These are phyloP conservation scores for Mycena rebaudengoi DNA, from an alignment of 768 basidiomycete genomes.

Conservation along the genomic window DNA sequence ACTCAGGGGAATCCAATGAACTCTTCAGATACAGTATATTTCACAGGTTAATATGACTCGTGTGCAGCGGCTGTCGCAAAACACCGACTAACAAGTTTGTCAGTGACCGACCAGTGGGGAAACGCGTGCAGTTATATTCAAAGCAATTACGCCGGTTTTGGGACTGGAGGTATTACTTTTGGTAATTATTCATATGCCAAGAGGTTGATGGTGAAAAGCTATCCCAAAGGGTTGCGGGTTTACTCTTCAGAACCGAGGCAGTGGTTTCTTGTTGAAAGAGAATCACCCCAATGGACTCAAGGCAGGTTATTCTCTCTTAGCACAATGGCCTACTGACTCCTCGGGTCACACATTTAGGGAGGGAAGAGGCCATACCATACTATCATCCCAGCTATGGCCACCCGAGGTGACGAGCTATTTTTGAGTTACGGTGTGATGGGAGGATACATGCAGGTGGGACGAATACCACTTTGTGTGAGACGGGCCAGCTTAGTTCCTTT, in stretches of 20 bases:
- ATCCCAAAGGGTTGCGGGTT: slow-evolving; percentile 96
- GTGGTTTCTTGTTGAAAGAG: slow-evolving; percentile 80
- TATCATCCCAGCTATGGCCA: slow-evolving; percentile 91
- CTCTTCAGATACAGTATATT: slow-evolving; percentile 95
- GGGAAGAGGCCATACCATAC: slow-evolving; percentile 92
- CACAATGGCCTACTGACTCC: background rate
- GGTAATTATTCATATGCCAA: background rate
- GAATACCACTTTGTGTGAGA: slow-evolving; percentile 13
- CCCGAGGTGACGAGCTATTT: slow-evolving; percentile 82
- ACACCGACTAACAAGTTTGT: background rate
- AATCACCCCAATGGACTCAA: slow-evolving; percentile 87
- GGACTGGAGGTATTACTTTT: slow-evolving; percentile 72
- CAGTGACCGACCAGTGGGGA: slow-evolving; percentile 87
- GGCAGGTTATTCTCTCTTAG: slow-evolving; percentile 45
- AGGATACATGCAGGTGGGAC: slow-evolving; percentile 87
- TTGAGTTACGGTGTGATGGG: slow-evolving; percentile 93
- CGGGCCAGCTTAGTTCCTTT: background rate
- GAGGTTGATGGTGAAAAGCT: slow-evolving; percentile 52
- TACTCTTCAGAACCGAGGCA: slow-evolving; percentile 94
- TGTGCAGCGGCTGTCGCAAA: background rate
- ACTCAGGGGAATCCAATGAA: slow-evolving; percentile 81
- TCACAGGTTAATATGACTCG: slow-evolving; percentile 63
- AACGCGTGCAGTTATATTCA: slow-evolving; percentile 92
- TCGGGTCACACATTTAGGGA: slow-evolving; percentile 49
- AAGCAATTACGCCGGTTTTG: slow-evolving; percentile 91